Conservation (phyloP, 768 basidiomycete species). For the Thelephora ganbajun region DNA sequence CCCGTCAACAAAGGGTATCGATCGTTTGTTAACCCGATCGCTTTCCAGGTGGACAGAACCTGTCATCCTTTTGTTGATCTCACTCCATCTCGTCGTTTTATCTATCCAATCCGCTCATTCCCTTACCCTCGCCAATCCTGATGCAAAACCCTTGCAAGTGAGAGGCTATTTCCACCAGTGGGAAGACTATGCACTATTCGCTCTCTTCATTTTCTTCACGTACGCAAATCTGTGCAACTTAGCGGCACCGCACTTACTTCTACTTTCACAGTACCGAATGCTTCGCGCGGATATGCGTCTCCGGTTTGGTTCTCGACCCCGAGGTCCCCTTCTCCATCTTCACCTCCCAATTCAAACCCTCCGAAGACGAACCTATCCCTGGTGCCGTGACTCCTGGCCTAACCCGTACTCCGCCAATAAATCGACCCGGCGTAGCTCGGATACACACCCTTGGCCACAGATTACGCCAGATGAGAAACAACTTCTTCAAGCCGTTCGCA, state of each 20-base stretch:
- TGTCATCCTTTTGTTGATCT: conserved; percentile 65
- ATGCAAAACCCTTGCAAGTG: conserved; percentile 25
- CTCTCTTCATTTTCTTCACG: conserved; percentile 78
- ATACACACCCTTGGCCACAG: not conserved
- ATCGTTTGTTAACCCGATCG: not conserved
- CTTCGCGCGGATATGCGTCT: conserved; percentile 77
- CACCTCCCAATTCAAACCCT: conserved; percentile 14
- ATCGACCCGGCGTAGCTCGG: conserved; percentile 2
- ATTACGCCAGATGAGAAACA: not conserved
- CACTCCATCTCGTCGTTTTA: conserved; percentile 73
- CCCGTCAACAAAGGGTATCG: not conserved
- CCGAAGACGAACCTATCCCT: conserved; percentile 17
- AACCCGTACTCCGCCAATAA: conserved; percentile 4
- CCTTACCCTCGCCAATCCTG: conserved; percentile 31
- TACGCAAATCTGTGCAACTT: conserved; percentile 23
- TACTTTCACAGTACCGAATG: conserved; percentile 56
- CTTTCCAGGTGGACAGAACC: conserved; percentile 82
- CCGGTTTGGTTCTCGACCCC: conserved; percentile 80
- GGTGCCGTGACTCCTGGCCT: conserved; percentile 9
- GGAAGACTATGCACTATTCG: conserved; percentile 81
- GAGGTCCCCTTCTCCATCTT: conserved; percentile 44
- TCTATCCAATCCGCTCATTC: conserved; percentile 65
- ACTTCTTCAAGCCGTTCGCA: not conserved
- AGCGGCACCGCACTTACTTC: conserved; percentile 3
- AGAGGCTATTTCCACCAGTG: conserved; percentile 75